phyloP scores from a whole-genome alignment of 495 filamentous ascomycete genomes.

The Haplographium delicatum region DNA sequence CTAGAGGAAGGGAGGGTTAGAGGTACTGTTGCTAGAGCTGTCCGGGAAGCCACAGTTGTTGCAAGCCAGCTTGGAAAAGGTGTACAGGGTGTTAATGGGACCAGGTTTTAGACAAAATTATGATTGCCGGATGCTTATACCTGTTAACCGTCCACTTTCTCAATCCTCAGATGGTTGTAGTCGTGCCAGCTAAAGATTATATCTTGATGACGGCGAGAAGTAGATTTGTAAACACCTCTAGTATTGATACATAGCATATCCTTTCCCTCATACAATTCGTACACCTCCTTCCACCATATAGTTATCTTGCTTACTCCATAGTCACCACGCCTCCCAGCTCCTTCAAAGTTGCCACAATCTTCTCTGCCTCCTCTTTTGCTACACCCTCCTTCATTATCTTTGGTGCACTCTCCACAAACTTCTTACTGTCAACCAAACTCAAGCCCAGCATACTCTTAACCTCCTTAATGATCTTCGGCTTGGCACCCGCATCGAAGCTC shows the following conservation, averaged over 20 bases:
- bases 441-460: conserved; percentile 93
- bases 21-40: conserved; percentile 61
- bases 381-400: conserved; percentile 98
- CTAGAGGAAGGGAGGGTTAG: conserved; percentile 72
- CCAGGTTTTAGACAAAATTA: conserved; percentile 21
- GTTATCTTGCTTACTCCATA: conserved; percentile 68
- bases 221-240: conserved; percentile 26
- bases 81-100: conserved; percentile 40
- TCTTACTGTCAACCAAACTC: conserved; percentile 98
- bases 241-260: conserved; percentile 20
- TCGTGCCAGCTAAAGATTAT: background rate
- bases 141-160: background rate
- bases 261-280: background rate
- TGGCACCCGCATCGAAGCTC: conserved; percentile 78
- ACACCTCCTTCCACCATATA: background rate
- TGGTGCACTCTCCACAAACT: conserved; percentile 96
- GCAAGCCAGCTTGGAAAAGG: conserved; percentile 66
- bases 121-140: background rate
- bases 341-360: conserved; percentile 93
- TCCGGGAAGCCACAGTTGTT: conserved; percentile 73
- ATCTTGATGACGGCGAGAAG: conserved; percentile 4
- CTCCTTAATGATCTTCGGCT: conserved; percentile 99
- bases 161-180: background rate
- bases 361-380: conserved; percentile 97
- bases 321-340: conserved; percentile 78